phyloP scores from a whole-genome alignment of 2,329 filamentous ascomycete genomes.

The Aspergillus sojae region DNA sequence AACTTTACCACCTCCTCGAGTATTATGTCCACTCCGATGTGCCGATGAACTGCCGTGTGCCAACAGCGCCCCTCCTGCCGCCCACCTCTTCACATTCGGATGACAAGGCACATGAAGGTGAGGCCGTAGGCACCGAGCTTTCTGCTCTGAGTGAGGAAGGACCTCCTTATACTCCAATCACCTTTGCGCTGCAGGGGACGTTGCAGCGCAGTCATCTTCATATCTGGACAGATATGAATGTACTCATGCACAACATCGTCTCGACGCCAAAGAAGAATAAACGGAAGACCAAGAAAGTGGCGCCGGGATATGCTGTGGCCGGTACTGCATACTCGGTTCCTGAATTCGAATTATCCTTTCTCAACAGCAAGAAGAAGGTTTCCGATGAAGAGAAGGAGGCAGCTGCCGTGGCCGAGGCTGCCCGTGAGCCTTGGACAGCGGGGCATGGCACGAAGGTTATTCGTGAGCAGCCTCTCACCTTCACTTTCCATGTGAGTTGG shows the following conservation, averaged over 20 bases:
- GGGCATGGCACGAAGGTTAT: conserved; percentile 67
- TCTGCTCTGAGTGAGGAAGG: conserved; percentile 30
- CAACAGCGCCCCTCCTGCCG: conserved; percentile 66
- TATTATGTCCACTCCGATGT: conserved; percentile 98
- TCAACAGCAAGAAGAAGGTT: conserved; percentile 16
- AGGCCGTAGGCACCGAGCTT: conserved; percentile 50
- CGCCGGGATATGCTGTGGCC: conserved; percentile 79
- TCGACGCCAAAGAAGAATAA: conserved; percentile 30
- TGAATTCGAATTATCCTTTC: conserved; percentile 58
- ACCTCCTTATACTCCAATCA: conserved; percentile 67
- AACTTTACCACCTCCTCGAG: conserved; percentile 61
- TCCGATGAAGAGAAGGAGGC: conserved; percentile 43
- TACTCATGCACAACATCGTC: conserved; percentile 69
- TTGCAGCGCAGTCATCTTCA: conserved; percentile 88
- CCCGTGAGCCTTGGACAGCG: conserved; percentile 50
- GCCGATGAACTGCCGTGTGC: conserved; percentile 86
- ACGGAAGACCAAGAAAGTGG: conserved; percentile 54
- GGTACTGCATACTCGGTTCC: conserved; percentile 85
- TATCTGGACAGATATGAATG: conserved; percentile 85
- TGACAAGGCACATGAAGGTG: conserved; percentile 30
- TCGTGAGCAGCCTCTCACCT: conserved; percentile 80
- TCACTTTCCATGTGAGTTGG: conserved; percentile 84
- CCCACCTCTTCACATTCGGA: conserved; percentile 8
- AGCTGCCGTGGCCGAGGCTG: conserved; percentile 45
- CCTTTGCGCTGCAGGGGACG: conserved; percentile 86